phyloP scores from a whole-genome alignment of 495 filamentous ascomycete species.

The Neurospora terricola region DNA sequence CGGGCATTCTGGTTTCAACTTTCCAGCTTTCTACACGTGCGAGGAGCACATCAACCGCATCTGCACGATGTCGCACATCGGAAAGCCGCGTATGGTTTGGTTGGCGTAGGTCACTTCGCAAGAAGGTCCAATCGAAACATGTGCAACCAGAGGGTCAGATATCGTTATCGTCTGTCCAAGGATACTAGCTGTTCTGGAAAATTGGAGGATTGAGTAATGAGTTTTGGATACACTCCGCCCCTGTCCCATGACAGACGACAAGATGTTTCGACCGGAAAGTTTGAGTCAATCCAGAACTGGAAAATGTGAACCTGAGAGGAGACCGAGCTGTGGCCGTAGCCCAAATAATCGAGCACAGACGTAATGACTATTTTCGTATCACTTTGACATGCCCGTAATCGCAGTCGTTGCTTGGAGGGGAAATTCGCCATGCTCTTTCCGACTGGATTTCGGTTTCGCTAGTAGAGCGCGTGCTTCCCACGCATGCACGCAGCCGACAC shows the following conservation, averaged over 20 bases:
- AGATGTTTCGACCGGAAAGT: not conserved
- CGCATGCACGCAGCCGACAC: not conserved
- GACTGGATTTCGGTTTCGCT: not conserved
- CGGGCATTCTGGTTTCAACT: not conserved
- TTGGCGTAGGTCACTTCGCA: not conserved
- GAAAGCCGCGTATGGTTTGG: not conserved
- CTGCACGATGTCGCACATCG: constrained; percentile 2
- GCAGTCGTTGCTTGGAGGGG: not conserved
- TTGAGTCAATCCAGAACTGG: not conserved
- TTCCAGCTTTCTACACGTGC: not conserved
- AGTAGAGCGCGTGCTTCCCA: not conserved
- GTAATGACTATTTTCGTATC: not conserved
- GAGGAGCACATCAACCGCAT: not conserved
- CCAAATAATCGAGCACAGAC: not conserved
- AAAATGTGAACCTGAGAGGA: not conserved
- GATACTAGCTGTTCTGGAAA: not conserved
- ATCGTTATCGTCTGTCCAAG: constrained; percentile 1
- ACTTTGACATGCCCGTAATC: not conserved
- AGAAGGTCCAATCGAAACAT: not conserved
- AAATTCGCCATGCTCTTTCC: not conserved
- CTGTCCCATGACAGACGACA: not conserved
- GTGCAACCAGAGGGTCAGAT: not conserved
- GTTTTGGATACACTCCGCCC: not conserved
- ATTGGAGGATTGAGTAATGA: not conserved
- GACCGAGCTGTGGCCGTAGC: not conserved